A percentile compares a stretch with the other conserved stretches of the same genome.
phyloP scores from a whole-genome alignment of 495 filamentous ascomycete genomes.

The Pyrenula massariospora region DNA sequence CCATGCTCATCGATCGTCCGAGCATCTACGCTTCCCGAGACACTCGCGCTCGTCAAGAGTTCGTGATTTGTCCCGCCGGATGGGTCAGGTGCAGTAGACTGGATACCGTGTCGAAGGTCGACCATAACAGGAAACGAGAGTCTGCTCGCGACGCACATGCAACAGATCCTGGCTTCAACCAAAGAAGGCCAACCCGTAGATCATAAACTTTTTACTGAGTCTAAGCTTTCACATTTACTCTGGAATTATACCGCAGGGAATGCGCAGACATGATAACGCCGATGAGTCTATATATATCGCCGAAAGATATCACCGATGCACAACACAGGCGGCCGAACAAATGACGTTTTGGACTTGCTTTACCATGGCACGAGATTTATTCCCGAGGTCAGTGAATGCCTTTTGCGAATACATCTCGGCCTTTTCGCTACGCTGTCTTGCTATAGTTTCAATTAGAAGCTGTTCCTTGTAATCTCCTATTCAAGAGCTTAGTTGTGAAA shows the following conservation, averaged over 20 bases:
- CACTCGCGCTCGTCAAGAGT: not conserved
- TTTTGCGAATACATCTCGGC: no score
- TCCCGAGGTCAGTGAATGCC: no score
- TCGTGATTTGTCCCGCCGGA: not conserved
- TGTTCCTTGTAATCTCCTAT: no score
- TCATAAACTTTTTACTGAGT: not conserved
- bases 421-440: no score
- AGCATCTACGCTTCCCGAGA: not conserved
- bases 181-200: not conserved
- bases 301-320: not conserved
- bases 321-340: no score
- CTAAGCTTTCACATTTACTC: not conserved
- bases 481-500: no score
- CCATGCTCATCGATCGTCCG: not conserved
- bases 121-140: not conserved
- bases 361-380: no score
- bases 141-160: not conserved
- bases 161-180: not conserved
- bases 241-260: not conserved
- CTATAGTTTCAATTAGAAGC: no score
- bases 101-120: not conserved
- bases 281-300: not conserved
- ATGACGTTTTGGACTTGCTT: no score
- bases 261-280: not conserved
- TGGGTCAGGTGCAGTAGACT: not conserved